Percentiles rank a stretch among this genome's conserved stretches.
Evolutionary conservation across 1,284 basidiomycete species (phyloP).

Genomic region (Naganishia cerealis): DNA sequence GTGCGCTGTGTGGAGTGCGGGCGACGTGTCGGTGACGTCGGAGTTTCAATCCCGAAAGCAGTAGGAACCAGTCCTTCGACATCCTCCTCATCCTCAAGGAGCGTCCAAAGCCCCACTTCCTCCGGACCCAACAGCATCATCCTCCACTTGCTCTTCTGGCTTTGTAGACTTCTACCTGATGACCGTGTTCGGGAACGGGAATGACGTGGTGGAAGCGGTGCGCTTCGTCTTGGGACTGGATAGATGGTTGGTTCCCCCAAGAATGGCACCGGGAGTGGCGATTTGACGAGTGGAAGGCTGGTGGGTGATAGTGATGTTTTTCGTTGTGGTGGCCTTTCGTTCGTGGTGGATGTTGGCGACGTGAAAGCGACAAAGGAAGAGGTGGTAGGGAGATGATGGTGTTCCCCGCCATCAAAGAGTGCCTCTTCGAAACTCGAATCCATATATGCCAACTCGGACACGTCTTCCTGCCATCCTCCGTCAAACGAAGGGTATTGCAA

Average conservation of each 20-base stretch:
- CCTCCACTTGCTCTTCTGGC: not conserved
- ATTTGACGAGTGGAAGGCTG: not conserved
- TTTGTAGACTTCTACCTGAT: not conserved
- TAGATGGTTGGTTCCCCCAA: not conserved
- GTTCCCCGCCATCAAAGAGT: not conserved
- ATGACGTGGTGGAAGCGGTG: constrained; percentile 1
- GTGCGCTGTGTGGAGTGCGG: too few relatives aligned
- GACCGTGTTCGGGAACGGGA: not conserved
- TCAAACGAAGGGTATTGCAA: not conserved
- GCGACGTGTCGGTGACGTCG: too few relatives aligned
- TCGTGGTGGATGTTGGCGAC: not conserved
- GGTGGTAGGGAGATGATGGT: not conserved
- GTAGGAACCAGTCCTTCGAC: not conserved
- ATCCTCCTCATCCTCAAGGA: constrained; percentile 1
- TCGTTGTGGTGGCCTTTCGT: not conserved
- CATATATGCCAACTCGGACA: constrained; percentile 4
- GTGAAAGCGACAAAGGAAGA: not conserved
- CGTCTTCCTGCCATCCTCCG: not conserved
- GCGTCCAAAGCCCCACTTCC: constrained; percentile 16
- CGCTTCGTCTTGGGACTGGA: not conserved
- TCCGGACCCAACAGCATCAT: constrained; percentile 24
- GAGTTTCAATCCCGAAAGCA: not conserved
- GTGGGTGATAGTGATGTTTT: constrained; percentile 1
- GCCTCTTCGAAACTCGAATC: not conserved
- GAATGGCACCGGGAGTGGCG: not conserved